A percentile compares a stretch with the other conserved stretches of the same genome.
Conservation (phyloP, 139 green algal species). For the Picochlorum costavermella region DNA sequence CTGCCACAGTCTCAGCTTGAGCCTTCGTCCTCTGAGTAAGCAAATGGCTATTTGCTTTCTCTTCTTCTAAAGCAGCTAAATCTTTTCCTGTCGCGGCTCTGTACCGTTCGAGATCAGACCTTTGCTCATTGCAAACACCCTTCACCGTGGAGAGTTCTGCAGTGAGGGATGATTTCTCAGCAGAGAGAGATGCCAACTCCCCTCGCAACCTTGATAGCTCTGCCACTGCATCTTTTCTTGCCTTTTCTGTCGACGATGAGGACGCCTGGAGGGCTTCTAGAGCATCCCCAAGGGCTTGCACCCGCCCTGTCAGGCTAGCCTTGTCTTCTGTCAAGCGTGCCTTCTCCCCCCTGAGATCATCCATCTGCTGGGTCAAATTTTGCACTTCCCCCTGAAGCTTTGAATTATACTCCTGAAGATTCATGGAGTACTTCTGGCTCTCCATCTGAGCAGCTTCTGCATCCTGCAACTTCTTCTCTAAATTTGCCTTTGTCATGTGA, state of each 20-base stretch:
- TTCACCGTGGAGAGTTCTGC: constrained; percentile 15
- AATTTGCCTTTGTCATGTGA: constrained; percentile 4
- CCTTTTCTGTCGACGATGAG: constrained; percentile 8
- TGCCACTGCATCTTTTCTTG: constrained; percentile 14
- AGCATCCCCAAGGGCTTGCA: constrained; percentile 13
- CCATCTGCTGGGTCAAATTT: not conserved
- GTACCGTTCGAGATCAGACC: constrained; percentile 22
- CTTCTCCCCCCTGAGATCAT: constrained; percentile 14
- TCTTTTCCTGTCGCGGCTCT: constrained; percentile 35
- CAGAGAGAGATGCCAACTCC: constrained; percentile 11
- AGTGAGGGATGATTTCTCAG: constrained; percentile 4
- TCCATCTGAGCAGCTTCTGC: constrained; percentile 1
- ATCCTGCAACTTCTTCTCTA: constrained; percentile 7
- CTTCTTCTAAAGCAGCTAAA: constrained; percentile 33
- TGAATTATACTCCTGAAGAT: constrained; percentile 34
- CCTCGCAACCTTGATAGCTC: constrained; percentile 19
- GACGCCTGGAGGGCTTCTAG: constrained; percentile 4
- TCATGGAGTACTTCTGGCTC: constrained; percentile 23
- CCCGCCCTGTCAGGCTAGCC: constrained; percentile 8
- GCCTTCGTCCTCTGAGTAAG: constrained; percentile 26
- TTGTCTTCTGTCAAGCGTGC: constrained; percentile 18
- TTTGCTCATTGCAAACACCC: constrained; percentile 12
- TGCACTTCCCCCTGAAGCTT: constrained; percentile 24
- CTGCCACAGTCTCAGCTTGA: constrained; percentile 29
- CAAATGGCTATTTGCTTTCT: constrained; percentile 13